Conservation (phyloP, 202 grass and related monocot genomes). For the Miscanthus sacchariflorus region DNA sequence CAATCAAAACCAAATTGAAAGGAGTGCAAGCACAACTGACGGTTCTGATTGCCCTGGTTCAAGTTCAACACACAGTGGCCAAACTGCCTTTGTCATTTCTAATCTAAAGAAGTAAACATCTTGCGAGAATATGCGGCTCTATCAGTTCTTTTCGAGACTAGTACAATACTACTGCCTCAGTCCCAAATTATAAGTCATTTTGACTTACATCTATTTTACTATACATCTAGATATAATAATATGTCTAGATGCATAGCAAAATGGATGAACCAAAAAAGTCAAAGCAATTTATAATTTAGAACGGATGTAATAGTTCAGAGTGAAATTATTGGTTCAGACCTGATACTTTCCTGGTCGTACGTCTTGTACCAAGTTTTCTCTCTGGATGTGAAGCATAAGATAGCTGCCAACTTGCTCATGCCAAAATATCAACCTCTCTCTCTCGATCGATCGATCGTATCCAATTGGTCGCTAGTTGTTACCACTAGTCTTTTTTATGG, state of each 20-base stretch:
- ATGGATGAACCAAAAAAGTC: too few species aligned
- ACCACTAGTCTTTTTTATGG: constrained; percentile 19
- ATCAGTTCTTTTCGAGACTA: neutral
- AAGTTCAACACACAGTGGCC: neutral
- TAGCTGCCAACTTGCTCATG: constrained; percentile 32
- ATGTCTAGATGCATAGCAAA: too few species aligned
- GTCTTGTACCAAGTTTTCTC: constrained; percentile 2
- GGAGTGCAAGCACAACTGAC: neutral
- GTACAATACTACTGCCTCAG: neutral
- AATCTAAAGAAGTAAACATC: neutral
- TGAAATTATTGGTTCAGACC: constrained; percentile 14
- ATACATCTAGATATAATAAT: too few species aligned
- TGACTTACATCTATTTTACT: too few species aligned
- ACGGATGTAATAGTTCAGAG: neutral
- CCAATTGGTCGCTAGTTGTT: constrained; percentile 30
- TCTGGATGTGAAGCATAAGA: neutral
- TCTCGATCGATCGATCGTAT: neutral
- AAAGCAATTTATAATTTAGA: too few species aligned
- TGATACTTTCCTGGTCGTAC: constrained; percentile 5
- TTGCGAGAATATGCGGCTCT: neutral
- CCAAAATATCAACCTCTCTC: constrained; percentile 43
- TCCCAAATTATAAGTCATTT: too few species aligned
- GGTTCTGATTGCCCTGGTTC: neutral
- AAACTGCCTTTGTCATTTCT: neutral
- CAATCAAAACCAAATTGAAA: neutral